Percentiles rank a stretch among this genome's conserved stretches.
Evolutionary conservation across 768 basidiomycete genomes (phyloP).

Genomic region (Rhodotorula taiwanensis): DNA sequence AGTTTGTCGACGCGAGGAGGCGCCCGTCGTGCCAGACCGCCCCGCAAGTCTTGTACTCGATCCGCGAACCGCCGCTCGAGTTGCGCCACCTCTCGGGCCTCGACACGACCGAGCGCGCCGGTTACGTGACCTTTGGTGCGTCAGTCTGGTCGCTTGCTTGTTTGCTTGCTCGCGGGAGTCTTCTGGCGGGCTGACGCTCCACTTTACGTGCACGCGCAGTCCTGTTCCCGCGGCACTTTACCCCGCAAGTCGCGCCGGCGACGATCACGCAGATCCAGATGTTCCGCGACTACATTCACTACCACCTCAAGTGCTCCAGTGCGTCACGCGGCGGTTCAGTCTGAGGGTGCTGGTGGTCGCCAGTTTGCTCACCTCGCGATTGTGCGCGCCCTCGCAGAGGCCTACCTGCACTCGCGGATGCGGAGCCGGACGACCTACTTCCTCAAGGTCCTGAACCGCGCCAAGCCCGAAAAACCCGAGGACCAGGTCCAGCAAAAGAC

Average conservation of each 20-base stretch:
- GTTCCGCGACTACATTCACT: conserved; percentile 98
- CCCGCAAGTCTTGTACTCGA: conserved; percentile 91
- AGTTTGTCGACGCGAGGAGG: conserved; percentile 97
- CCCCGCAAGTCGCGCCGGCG: conserved; percentile 57
- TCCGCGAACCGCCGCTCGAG: conserved; percentile 92
- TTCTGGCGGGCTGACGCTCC: background rate
- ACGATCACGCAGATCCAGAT: conserved; percentile 92
- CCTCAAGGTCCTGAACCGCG: conserved; percentile 73
- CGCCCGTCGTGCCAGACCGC: conserved; percentile 90
- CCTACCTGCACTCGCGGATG: conserved; percentile 99
- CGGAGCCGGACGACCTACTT: conserved; percentile 87
- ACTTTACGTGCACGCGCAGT: conserved; percentile 49
- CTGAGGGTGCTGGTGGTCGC: background rate
- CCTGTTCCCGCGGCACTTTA: conserved; percentile 92
- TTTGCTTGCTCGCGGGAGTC: no score
- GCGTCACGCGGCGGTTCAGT: background rate
- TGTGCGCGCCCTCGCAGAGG: conserved; percentile 64
- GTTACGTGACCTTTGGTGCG: conserved; percentile 83
- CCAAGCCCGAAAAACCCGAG: conserved; percentile 77
- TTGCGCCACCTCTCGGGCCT: conserved; percentile 79
- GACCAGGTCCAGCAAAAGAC: conserved; percentile 4
- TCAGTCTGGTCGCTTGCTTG: background rate
- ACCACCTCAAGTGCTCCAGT: conserved; percentile 75
- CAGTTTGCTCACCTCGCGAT: conserved; percentile 1
- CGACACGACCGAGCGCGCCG: conserved; percentile 70